phyloP scores from a whole-genome alignment of 2,329 filamentous ascomycete genomes.

The Incumbomyces delicatus region DNA sequence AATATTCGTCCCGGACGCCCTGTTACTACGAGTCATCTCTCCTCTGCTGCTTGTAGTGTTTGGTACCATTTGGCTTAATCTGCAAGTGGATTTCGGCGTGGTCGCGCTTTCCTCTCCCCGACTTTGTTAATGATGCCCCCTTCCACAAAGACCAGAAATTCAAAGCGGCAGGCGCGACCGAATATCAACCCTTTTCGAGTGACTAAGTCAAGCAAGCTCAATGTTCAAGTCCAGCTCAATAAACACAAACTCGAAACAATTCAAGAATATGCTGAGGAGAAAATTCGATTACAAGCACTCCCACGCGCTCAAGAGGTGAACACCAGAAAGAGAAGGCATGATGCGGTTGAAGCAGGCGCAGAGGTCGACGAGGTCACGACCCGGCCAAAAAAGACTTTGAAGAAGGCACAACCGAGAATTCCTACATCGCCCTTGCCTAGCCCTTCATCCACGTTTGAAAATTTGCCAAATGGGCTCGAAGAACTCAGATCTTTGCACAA shows the following conservation, averaged over 20 bases:
- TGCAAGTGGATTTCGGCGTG: background rate
- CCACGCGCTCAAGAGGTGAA: background rate
- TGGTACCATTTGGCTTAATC: background rate
- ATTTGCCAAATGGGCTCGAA: conserved; percentile 8
- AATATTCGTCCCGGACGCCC: background rate
- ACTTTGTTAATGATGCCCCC: conserved; percentile 12
- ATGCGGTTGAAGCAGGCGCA: conserved; percentile 8
- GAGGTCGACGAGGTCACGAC: conserved; percentile 9
- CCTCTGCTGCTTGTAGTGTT: background rate
- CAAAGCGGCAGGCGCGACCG: conserved; percentile 13
- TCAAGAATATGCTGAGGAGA: background rate
- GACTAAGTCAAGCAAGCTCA: conserved; percentile 11
- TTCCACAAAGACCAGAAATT: conserved; percentile 11
- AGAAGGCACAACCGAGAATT: conserved; percentile 9
- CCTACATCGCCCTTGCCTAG: conserved; percentile 11
- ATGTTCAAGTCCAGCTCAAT: conserved; percentile 1
- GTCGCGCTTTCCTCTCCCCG: no score
- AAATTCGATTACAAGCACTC: background rate
- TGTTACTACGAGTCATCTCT: background rate
- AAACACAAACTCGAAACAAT: conserved; percentile 7
- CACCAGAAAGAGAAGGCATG: conserved; percentile 14
- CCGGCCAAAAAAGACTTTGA: background rate
- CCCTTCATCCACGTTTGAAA: conserved; percentile 4
- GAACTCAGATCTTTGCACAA: conserved; percentile 41
- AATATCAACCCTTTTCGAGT: conserved; percentile 12